phyloP scores from a whole-genome alignment of 1,284 basidiomycete genomes.

The Rhodotorula glutinis region DNA sequence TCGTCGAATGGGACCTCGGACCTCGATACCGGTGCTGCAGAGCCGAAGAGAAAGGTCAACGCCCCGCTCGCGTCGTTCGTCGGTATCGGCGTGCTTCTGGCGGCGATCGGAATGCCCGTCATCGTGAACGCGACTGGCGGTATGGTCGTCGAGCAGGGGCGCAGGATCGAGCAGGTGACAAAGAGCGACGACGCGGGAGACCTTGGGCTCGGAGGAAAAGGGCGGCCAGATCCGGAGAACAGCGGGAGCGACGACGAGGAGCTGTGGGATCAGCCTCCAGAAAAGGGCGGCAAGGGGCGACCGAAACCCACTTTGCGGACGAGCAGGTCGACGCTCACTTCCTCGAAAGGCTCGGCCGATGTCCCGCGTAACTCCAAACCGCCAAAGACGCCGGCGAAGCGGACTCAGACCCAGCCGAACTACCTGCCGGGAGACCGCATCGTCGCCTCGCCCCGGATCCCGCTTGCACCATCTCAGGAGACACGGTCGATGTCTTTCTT shows the following conservation, averaged over 20 bases:
- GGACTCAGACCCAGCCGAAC: slow-evolving; percentile 21
- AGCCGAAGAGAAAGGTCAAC: slow-evolving; percentile 60
- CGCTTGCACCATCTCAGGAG: slow-evolving; percentile 3
- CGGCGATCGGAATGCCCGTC: slow-evolving; percentile 70
- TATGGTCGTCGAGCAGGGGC: slow-evolving; percentile 84
- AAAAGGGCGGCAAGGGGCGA: not conserved
- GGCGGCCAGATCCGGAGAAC: not conserved
- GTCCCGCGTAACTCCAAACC: slow-evolving; percentile 3
- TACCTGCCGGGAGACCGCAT: slow-evolving; percentile 36
- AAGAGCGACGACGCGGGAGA: slow-evolving; percentile 12
- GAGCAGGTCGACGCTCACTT: slow-evolving; percentile 7
- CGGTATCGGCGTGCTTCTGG: slow-evolving; percentile 79
- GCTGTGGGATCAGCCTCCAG: slow-evolving; percentile 6
- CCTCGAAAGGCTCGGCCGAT: not conserved
- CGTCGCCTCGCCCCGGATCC: slow-evolving; percentile 19
- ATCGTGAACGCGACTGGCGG: slow-evolving; percentile 71
- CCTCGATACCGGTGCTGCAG: not conserved
- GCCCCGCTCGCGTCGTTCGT: slow-evolving; percentile 70
- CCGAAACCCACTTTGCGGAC: slow-evolving; percentile 10
- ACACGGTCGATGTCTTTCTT: slow-evolving; percentile 22
- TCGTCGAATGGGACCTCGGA: slow-evolving; percentile 1
- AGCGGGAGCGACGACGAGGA: slow-evolving; percentile 39
- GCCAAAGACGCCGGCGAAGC: slow-evolving; percentile 3
- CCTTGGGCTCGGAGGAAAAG: not conserved
- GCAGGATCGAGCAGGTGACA: slow-evolving; percentile 51